phyloP scores from a whole-genome alignment of 768 basidiomycete genomes.

The Trametes punicea region DNA sequence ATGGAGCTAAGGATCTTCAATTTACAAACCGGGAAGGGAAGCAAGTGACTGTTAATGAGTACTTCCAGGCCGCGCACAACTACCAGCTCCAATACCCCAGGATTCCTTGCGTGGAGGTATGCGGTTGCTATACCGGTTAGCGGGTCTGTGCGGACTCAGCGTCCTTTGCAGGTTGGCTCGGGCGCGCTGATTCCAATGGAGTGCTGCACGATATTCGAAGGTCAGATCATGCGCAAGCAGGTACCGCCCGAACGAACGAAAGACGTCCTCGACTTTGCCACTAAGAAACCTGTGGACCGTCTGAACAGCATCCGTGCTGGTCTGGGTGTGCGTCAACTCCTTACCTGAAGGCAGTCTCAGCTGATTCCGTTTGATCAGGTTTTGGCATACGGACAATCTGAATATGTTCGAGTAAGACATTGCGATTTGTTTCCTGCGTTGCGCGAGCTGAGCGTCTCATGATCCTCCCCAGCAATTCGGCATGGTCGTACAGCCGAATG shows the following conservation, averaged over 20 bases:
- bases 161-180: slow-evolving; percentile 45
- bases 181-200: slow-evolving; percentile 69
- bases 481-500: slow-evolving; percentile 49
- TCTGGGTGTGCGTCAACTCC: slow-evolving; percentile 49
- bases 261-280: slow-evolving; percentile 63
- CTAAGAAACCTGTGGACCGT: slow-evolving; percentile 56
- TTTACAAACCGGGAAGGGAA: slow-evolving; percentile 60
- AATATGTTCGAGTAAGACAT: slow-evolving; percentile 51
- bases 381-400: slow-evolving; percentile 62
- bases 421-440: not conserved
- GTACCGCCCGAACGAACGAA: slow-evolving; percentile 65
- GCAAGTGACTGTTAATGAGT: slow-evolving; percentile 53
- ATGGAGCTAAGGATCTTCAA: slow-evolving; percentile 49
- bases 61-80: slow-evolving; percentile 56
- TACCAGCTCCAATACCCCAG: slow-evolving; percentile 56
- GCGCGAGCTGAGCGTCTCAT: not conserved
- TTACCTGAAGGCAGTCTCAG: slow-evolving; percentile 43
- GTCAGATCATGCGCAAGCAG: slow-evolving; percentile 72
- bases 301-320: slow-evolving; percentile 54
- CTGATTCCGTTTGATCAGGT: slow-evolving; percentile 13
- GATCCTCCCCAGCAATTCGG: slow-evolving; percentile 49
- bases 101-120: slow-evolving; percentile 65
- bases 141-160: not conserved
- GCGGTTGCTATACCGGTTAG: slow-evolving; percentile 15
- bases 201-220: slow-evolving; percentile 54